These are phyloP conservation scores for Metrosideros polymorpha DNA, from an alignment of 441 rosid species.

Conservation along the genomic window DNA sequence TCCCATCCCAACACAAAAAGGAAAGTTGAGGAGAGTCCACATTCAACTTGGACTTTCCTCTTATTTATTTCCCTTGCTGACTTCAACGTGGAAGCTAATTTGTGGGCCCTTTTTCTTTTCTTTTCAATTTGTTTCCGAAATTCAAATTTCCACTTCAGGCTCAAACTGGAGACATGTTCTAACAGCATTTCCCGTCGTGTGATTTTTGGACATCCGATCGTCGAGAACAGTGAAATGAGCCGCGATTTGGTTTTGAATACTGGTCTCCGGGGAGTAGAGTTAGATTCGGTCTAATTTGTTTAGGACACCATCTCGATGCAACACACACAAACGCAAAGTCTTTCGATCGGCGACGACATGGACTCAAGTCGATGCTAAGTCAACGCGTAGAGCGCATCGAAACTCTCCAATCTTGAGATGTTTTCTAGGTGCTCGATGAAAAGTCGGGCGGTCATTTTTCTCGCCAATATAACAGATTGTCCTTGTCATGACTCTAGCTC, in stretches of 20 bases:
- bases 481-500: background rate
- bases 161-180: too few species aligned
- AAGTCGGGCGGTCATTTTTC: background rate
- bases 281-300: background rate
- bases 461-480: background rate
- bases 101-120: too few species aligned
- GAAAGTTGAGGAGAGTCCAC: too few species aligned
- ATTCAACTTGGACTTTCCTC: too few species aligned
- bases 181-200: too few species aligned
- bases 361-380: background rate
- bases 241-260: background rate
- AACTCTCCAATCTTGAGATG: background rate
- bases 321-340: background rate
- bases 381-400: background rate
- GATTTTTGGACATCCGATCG: background rate
- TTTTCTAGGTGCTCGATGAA: rapidly evolving
- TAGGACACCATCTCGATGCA: background rate
- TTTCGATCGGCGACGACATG: background rate
- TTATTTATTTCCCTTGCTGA: too few species aligned
- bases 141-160: too few species aligned
- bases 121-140: too few species aligned
- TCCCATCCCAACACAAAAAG: too few species aligned
- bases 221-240: background rate
- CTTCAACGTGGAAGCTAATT: too few species aligned
- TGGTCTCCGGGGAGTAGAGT: too few species aligned